Conservation (phyloP, 2,329 filamentous ascomycete species). For the Pseudogymnoascus sp. region DNA sequence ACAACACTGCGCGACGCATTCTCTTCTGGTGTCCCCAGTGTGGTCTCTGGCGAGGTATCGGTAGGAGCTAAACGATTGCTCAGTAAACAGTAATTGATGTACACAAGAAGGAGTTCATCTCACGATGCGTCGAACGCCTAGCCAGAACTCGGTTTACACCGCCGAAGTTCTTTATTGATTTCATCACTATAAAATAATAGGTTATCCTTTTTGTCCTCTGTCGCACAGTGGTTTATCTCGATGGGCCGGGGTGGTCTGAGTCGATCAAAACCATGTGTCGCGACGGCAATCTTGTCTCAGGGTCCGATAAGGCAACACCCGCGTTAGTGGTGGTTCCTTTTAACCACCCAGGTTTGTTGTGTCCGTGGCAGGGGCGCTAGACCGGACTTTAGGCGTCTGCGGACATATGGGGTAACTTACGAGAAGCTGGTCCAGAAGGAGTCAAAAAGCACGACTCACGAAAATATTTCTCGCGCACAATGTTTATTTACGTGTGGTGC, state of each 20-base stretch:
- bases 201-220: neutral
- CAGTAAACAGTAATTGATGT: constrained; percentile 9
- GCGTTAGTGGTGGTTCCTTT: neutral
- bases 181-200: constrained; percentile 19
- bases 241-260: neutral
- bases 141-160: constrained; percentile 28
- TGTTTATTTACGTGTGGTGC: neutral
- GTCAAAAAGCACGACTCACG: neutral
- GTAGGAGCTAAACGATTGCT: neutral
- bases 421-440: neutral
- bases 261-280: constrained; percentile 5
- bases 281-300: constrained; percentile 2
- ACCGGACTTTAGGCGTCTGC: neutral
- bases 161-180: constrained; percentile 27
- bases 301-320: constrained; percentile 5
- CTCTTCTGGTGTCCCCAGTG: constrained; percentile 55
- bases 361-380: neutral
- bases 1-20: constrained; percentile 59
- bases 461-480: neutral
- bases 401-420: neutral
- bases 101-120: neutral
- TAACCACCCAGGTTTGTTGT: neutral
- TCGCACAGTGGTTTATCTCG: neutral
- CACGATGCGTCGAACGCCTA: constrained; percentile 19
- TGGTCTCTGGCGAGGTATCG: constrained; percentile 17